Percentiles rank a stretch among this genome's conserved stretches.
These are phyloP conservation scores for Crithidia brevicula DNA, from an alignment of 208 protist species.

Conservation along the genomic window DNA sequence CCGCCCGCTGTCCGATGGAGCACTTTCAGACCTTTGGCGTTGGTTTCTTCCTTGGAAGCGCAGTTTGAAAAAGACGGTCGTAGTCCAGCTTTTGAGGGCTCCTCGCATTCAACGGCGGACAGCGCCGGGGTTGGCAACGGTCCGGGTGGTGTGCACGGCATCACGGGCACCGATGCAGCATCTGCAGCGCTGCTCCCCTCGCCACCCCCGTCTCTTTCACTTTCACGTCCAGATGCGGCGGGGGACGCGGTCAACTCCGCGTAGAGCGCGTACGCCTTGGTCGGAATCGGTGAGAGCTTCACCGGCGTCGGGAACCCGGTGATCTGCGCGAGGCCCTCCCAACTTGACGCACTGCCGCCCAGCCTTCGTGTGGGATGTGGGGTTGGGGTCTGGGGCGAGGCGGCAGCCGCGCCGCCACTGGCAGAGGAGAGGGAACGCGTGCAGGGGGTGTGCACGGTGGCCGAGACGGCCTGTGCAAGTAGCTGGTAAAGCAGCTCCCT, in stretches of 20 bases:
- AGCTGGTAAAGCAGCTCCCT: conserved; percentile 11
- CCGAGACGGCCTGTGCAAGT: not conserved
- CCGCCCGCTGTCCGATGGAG: too few relatives aligned
- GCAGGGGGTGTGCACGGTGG: conserved; percentile 19
- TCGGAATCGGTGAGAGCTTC: conserved; percentile 63
- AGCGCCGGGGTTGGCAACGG: conserved; percentile 11
- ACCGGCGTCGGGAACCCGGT: conserved; percentile 63
- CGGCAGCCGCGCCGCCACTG: not conserved
- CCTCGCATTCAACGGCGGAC: conserved; percentile 7
- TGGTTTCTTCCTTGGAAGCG: too few relatives aligned
- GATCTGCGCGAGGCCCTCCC: conserved; percentile 29
- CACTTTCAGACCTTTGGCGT: too few relatives aligned
- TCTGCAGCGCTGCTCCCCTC: not conserved
- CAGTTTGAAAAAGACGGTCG: too few relatives aligned
- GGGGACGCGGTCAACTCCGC: not conserved
- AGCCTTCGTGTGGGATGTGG: conserved; percentile 2
- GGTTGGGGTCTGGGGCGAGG: conserved; percentile 1
- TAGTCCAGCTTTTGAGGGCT: too few relatives aligned
- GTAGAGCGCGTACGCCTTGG: conserved; percentile 28
- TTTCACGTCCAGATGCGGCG: not conserved
- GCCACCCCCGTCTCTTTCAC: too few relatives aligned
- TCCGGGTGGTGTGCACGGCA: not conserved
- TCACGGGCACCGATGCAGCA: not conserved
- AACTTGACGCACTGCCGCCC: conserved; percentile 15
- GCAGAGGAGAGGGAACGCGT: not conserved